Base-by-base conservation (phyloP, 1,139 yeast species). In the Saccharomyces hybrid region DNA sequence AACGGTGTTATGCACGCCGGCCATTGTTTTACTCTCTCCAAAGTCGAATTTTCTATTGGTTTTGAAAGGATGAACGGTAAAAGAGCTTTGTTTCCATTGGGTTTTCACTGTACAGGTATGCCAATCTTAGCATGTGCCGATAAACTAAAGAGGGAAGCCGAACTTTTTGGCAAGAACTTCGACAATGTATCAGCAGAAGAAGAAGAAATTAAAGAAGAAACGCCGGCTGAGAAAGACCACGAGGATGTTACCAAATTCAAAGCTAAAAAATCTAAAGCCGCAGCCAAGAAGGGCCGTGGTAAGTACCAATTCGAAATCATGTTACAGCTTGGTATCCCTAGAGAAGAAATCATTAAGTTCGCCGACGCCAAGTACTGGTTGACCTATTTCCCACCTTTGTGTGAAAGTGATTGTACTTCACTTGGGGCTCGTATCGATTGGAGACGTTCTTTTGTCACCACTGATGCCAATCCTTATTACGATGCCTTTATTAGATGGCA, bases 71-170 rank as follows among this genome's bases (percentile, higher is more conserved):
- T 95, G 93, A 79, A 81, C 67, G 98, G 98, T 61, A 89, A 87
- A 73, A 81, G 87, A 65, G 96, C 97, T 38, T 76, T 93, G 59
- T 93, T 89, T 75, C 99, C 99, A 52, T 79, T 95, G 58, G 99
- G 99, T 53, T 93, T 93, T 84, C 99, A 93, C 74, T 95, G 99
- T 80, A 93, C 99, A 48, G 99, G 99, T 78, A 87, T 93, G 97
- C 99, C 99, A 55, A 95, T 93, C 71, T 86, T 83, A 76, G 93
- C 99, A 16, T 82, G 96, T 67, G 99, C 99, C 50, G 99, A 93
- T 74, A 93, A 93, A 74, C 81, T 95, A 66, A 82, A 83, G 68
- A 83, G 99, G 72, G 99, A 93, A 77, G 79, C 91, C 56, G 98
- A 93, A 74, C 73, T 82, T 70, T 93, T 93, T 71, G 99, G 99